Percentiles rank a stretch among this genome's conserved stretches.
Conservation (phyloP, 305 asterid genomes). For the Fraxinus sp. region DNA sequence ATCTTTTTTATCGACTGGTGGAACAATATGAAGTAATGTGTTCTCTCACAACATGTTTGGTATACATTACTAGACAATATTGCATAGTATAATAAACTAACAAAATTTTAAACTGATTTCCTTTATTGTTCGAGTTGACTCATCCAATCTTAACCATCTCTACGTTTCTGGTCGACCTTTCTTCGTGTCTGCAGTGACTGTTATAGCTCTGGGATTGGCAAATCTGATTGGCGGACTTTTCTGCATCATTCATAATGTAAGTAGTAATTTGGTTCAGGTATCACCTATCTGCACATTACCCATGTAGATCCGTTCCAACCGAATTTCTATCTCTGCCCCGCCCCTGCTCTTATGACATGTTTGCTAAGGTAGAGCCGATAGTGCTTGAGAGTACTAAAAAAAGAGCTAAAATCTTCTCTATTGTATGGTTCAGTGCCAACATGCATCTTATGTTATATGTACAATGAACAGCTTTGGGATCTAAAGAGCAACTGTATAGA, state of each 20-base stretch:
- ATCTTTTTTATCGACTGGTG: neutral
- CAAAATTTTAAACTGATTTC: neutral
- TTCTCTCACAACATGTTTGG: neutral
- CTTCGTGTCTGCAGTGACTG: no score
- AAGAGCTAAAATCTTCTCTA: neutral
- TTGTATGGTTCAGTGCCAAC: neutral
- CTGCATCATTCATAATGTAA: conserved; percentile 69
- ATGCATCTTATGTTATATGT: conserved; percentile 4
- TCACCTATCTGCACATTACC: neutral
- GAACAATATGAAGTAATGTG: neutral
- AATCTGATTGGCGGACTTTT: conserved; percentile 41
- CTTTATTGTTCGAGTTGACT: neutral
- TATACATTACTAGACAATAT: neutral
- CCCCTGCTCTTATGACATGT: neutral
- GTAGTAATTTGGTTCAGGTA: conserved; percentile 27
- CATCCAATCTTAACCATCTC: neutral
- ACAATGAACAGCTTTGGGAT: conserved; percentile 65
- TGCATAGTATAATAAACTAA: neutral
- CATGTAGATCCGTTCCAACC: neutral
- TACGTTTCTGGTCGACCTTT: neutral
- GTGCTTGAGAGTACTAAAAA: neutral
- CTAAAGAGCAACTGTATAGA: conserved; percentile 41
- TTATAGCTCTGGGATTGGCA: no score
- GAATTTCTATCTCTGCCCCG: neutral
- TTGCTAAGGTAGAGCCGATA: neutral